Base-by-base conservation (phyloP, 495 filamentous ascomycete genomes). In the Xylaria nigripes region DNA sequence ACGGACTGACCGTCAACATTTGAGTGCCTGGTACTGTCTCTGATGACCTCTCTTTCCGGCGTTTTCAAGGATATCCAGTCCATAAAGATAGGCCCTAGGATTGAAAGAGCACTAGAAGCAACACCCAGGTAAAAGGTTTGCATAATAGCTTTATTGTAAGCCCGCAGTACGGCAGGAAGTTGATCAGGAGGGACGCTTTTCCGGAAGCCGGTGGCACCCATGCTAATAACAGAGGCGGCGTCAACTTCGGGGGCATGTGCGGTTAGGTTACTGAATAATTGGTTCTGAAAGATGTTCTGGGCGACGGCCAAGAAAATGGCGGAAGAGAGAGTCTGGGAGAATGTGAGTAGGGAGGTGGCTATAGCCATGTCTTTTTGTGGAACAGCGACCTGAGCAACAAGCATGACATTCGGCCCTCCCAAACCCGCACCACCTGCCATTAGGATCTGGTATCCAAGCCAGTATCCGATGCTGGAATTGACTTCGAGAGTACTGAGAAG, bases 371-470 rank as follows among this genome's bases (percentile, higher is more conserved):
- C 85, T 0, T 64, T 65, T 9, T 72, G 57, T 10, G 69, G 67
- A 7, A 89, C 73, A 0, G 83, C 83, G 0, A 83, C 82, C 61
- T 89, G 83, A 1, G 76, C 79, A 8, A 84, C 80, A 47, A 89
- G 82, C 59, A 84, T 72, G 24, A 80, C 71, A 62, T 90, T 84
- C 50, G 77, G 75, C 68, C 87, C 75, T 27, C 82, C 83, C 5
- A 85, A 55, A 2, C 88, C 89, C 1, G 86, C 57, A 4, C 89
- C 89, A 8, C 78, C 69, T 30, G 87, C 87, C 49, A 81, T 75
- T 2, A 93, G 46, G 23, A 83, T 72, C 60, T 92, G 87, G 54
- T 79, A 93, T 1, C 90, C 87, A 46, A 93, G 86, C 90, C 90
- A 96, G 40, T 66, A 69, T 0, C 70, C 59, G 19, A 72, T 61